phyloP scores from a whole-genome alignment of 1,139 yeast species.

The Zygoascus meyerae region DNA sequence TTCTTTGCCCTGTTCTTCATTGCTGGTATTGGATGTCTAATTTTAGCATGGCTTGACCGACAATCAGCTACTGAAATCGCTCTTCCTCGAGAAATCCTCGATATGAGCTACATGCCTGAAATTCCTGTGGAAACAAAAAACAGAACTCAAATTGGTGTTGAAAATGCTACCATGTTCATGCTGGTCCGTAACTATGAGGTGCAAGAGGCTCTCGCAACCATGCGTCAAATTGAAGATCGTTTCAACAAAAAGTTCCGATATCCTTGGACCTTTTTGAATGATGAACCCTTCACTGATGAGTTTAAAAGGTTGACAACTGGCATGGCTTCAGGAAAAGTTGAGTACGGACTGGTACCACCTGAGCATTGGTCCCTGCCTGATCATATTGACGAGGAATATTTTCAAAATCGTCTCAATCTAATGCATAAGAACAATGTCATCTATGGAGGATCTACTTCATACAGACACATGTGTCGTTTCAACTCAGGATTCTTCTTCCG shows the following conservation, averaged over 20 bases:
- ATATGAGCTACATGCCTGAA: constrained; percentile 26
- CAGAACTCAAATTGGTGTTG: constrained; percentile 40
- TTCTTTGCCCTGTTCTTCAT: not conserved
- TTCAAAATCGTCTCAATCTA: constrained; percentile 45
- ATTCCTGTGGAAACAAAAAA: constrained; percentile 22
- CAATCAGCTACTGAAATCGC: not conserved
- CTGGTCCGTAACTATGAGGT: constrained; percentile 66
- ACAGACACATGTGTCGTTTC: constrained; percentile 78
- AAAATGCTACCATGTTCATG: constrained; percentile 64
- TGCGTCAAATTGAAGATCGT: constrained; percentile 57
- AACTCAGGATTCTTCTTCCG: constrained; percentile 78
- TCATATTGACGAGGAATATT: constrained; percentile 40
- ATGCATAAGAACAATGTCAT: constrained; percentile 58
- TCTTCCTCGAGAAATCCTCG: constrained; percentile 14
- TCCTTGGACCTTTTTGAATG: constrained; percentile 88
- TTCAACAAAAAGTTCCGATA: constrained; percentile 49
- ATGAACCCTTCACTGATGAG: constrained; percentile 65
- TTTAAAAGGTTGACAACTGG: constrained; percentile 60
- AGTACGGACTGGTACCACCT: constrained; percentile 62
- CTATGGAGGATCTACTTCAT: constrained; percentile 73
- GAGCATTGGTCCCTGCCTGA: constrained; percentile 65
- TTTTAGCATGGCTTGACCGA: constrained; percentile 1
- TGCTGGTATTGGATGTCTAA: not conserved
- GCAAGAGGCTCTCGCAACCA: constrained; percentile 55
- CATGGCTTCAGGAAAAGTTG: constrained; percentile 79